Conservation (phyloP, 2,329 filamentous ascomycete genomes). For the Camillea tinctor region DNA sequence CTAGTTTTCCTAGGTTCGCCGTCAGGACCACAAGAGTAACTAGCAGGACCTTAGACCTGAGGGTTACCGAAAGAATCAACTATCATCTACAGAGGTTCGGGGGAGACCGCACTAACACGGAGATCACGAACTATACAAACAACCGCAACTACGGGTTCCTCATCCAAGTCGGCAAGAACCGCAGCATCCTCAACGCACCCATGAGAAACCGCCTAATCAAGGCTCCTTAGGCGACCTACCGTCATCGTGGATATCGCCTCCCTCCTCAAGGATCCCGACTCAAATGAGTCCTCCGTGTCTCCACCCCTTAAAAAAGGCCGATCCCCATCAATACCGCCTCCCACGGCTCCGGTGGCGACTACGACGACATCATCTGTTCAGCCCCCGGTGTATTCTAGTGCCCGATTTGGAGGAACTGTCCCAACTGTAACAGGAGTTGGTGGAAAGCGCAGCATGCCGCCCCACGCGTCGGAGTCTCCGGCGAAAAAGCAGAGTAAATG, state of each 20-base stretch:
- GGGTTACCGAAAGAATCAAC: background rate
- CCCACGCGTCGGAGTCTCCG: slow-evolving; percentile 62
- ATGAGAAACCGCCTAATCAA: slow-evolving; percentile 34
- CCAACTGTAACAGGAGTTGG: slow-evolving; percentile 29
- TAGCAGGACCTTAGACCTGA: background rate
- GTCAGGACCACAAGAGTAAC: background rate
- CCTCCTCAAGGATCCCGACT: slow-evolving; percentile 75
- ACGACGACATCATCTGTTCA: slow-evolving; percentile 27
- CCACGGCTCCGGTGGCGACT: slow-evolving; percentile 38
- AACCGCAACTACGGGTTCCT: slow-evolving; percentile 3
- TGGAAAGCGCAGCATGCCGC: slow-evolving; percentile 51
- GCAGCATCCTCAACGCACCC: slow-evolving; percentile 23
- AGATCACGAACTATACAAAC: slow-evolving; percentile 9
- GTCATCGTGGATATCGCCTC: slow-evolving; percentile 94
- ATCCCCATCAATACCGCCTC: slow-evolving; percentile 37
- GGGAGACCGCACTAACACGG: slow-evolving; percentile 11
- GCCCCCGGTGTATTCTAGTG: slow-evolving; percentile 26
- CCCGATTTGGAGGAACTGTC: slow-evolving; percentile 30
- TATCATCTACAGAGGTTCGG: slow-evolving; percentile 8
- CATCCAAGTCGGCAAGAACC: slow-evolving; percentile 16
- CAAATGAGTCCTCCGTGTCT: slow-evolving; percentile 64
- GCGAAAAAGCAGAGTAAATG: slow-evolving; percentile 97
- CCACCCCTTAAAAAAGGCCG: slow-evolving; percentile 38
- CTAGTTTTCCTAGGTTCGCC: background rate
- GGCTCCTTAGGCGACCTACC: slow-evolving; percentile 44